These are phyloP conservation scores for Neolecta irregularis DNA, from an alignment of 1,139 yeast genomes.

Conservation along the genomic window DNA sequence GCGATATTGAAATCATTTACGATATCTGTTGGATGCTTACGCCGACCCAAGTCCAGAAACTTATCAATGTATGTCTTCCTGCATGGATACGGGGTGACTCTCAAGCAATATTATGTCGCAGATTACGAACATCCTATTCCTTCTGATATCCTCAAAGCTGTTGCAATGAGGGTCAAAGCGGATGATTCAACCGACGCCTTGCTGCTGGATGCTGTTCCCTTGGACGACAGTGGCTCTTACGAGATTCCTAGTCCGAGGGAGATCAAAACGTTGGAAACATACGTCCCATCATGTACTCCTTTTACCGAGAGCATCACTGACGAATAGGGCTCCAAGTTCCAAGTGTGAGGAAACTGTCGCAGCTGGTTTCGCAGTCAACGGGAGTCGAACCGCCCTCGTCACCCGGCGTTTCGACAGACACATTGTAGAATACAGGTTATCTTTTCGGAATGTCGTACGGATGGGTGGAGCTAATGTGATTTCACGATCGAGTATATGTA, in stretches of 20 bases:
- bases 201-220: constrained; percentile 44
- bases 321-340: constrained; percentile 5
- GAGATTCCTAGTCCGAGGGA: constrained; percentile 75
- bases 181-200: constrained; percentile 24
- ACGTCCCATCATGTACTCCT: constrained; percentile 54
- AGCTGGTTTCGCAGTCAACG: neutral
- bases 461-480: no score
- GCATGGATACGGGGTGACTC: neutral
- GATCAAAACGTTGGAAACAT: constrained; percentile 81
- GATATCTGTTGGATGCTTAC: constrained; percentile 90
- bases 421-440: no score
- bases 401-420: no score
- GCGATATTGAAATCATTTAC: constrained; percentile 81
- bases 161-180: constrained; percentile 70
- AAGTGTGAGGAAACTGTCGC: neutral
- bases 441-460: no score
- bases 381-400: neutral
- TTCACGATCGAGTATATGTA: no score
- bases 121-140: constrained; percentile 93
- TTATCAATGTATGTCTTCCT: constrained; percentile 35
- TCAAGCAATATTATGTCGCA: constrained; percentile 62
- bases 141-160: constrained; percentile 63
- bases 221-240: constrained; percentile 60
- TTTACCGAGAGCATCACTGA: constrained; percentile 27
- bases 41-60: constrained; percentile 85